Evolutionary conservation across 306 rosid genomes (phyloP).

Genomic region (Pyrus betulifolia): DNA sequence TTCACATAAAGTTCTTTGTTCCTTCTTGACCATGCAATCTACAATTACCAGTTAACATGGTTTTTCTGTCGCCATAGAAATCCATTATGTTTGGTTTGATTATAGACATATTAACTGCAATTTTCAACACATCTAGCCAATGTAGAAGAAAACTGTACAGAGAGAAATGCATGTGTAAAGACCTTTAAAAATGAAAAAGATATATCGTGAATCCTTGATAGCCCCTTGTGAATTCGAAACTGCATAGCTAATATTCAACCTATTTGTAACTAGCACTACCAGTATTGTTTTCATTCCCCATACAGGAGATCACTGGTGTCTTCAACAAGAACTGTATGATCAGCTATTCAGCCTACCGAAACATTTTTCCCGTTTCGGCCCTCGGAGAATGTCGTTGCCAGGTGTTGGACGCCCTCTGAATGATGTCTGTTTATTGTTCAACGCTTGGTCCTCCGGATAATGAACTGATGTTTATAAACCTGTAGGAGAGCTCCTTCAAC

Average conservation of each 20-base stretch:
- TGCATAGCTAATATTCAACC: too few relatives aligned
- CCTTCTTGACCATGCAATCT: too few relatives aligned
- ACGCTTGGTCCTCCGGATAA: neutral
- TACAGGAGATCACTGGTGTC: conserved; percentile 35
- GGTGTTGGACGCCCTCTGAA: conserved; percentile 12
- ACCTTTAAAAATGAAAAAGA: too few relatives aligned
- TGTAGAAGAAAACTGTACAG: too few relatives aligned
- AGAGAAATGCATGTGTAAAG: too few relatives aligned
- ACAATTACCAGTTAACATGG: neutral
- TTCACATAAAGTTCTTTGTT: neutral
- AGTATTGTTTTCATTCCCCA: neutral
- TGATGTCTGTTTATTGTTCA: neutral
- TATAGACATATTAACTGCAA: too few relatives aligned
- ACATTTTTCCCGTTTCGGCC: conserved; percentile 22
- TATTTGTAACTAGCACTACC: too few relatives aligned
- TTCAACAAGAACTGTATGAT: conserved; percentile 42
- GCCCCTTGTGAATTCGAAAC: too few relatives aligned
- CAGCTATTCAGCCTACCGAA: conserved; percentile 31
- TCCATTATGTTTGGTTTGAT: too few relatives aligned
- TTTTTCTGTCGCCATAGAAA: neutral
- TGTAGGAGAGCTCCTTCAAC: neutral
- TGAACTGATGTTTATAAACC: neutral
- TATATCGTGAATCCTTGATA: too few relatives aligned
- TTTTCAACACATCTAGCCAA: too few relatives aligned
- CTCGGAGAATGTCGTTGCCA: conserved; percentile 20